Percentiles rank a stretch among this genome's conserved stretches.
phyloP scores from a whole-genome alignment of 768 basidiomycete species.

The Inosperma sp. region DNA sequence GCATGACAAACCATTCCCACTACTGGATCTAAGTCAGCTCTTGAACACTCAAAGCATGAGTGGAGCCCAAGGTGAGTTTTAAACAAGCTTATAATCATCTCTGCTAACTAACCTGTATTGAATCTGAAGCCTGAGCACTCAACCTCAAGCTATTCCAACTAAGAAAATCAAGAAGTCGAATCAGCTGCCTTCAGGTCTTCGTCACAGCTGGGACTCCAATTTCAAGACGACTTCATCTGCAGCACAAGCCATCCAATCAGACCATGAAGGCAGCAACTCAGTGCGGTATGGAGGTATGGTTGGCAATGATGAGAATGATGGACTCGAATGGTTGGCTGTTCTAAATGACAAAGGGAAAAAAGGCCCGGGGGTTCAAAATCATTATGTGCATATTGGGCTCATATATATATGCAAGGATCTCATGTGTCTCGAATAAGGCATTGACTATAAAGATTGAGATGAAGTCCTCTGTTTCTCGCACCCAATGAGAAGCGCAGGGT shows the following conservation, averaged over 20 bases:
- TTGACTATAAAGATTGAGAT: not conserved
- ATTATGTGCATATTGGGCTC: not conserved
- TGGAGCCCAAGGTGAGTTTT: not conserved
- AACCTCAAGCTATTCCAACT: not conserved
- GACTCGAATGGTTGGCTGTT: not conserved
- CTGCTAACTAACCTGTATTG: not conserved
- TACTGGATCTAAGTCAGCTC: not conserved
- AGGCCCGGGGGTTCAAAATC: not conserved
- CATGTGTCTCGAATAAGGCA: not conserved
- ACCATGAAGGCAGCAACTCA: not conserved
- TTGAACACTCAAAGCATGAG: not conserved
- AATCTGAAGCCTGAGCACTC: not conserved
- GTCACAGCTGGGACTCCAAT: not conserved
- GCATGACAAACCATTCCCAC: not conserved
- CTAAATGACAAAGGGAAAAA: not conserved
- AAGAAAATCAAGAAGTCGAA: conserved; percentile 1
- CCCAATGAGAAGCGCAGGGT: not conserved
- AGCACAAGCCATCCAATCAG: not conserved
- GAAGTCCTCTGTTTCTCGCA: not conserved
- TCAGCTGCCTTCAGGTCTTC: not conserved
- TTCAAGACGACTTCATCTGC: not conserved
- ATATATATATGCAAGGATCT: not conserved
- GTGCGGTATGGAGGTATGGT: not conserved
- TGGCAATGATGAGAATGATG: conserved; percentile 1
- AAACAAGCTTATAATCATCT: not conserved